Evolutionary conservation across 805 yeast genomes (phyloP), one percentile per base, ranked within the genome.

Genomic region (Cyberlindnera amylophila): DNA sequence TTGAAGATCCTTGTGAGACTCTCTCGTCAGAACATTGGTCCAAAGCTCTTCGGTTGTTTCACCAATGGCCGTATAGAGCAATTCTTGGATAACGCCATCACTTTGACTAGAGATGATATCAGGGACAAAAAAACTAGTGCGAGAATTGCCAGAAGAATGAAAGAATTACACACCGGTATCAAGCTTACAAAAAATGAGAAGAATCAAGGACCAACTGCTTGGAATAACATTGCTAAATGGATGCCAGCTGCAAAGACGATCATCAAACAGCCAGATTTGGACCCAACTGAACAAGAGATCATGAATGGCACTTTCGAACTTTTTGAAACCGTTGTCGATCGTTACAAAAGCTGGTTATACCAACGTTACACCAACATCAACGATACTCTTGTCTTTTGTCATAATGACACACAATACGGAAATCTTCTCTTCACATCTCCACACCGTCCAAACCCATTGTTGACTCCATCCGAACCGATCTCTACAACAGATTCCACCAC

Each of bases 341-440:
- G 57, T 37, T 91, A 90, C 62, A 70, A 72, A 41, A 61, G 68
- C 6, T 87, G 90, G 89, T 64, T 93, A 15, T 70, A 69, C 29
- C 53, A 53, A 6, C 66, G 73, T 46, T 78, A 82, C 53, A 74
- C 62, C 9, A 61, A 60, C 16, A 62, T 79, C 29, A 64, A 69
- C 37, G 66, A 70, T 12, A 69, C 72, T 41, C 69, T 86, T 47
- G 88, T 78, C 12, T 93, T 93, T 59, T 88, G 96, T 54, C 99
- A 93, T 64, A 93, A 93, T 58, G 99, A 91, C 63, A 85, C 98
- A 1, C 99, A 93, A 63, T 91, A 93, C 61, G 99, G 99, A 27
- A 93, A 93, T 58, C 71, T 93, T 49, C 69, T 93, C 42, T 77
- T 91, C 45, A 49, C 59, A 19, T 61, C 69, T 6, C 42, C 41